Conservation (phyloP, 371 early-diverging fungal genomes). For the Apophysomyces elegans region DNA sequence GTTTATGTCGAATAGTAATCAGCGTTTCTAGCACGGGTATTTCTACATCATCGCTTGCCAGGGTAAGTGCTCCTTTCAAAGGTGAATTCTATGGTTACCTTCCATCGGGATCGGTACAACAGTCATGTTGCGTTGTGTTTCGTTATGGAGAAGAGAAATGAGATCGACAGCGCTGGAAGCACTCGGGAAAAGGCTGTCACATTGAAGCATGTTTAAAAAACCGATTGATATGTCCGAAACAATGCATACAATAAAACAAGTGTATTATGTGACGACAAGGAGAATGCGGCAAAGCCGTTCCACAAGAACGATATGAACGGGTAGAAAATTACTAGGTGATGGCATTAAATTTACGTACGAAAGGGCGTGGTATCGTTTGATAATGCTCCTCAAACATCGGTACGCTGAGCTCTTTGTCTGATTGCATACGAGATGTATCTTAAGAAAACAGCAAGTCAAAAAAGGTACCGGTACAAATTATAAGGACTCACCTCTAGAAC, state of each 20-base stretch:
- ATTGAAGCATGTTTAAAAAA: background rate
- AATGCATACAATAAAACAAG: background rate
- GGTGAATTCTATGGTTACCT: constrained; percentile 4
- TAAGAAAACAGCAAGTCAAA: background rate
- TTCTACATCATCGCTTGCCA: constrained; percentile 36
- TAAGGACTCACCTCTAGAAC: constrained; percentile 44
- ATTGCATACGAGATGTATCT: constrained; percentile 49
- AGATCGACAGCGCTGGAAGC: background rate
- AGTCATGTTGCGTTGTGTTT: constrained; percentile 7
- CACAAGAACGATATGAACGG: constrained; percentile 54
- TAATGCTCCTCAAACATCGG: constrained; percentile 53
- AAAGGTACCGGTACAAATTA: constrained; percentile 25
- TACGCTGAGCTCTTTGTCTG: constrained; percentile 52
- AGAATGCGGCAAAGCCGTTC: constrained; percentile 56
- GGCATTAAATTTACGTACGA: constrained; percentile 58
- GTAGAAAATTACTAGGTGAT: constrained; percentile 55
- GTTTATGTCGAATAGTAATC: constrained; percentile 71
- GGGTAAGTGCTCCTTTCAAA: background rate
- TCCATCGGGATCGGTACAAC: constrained; percentile 19
- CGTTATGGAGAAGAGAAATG: background rate
- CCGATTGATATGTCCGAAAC: background rate
- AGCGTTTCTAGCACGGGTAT: constrained; percentile 68
- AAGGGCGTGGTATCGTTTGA: constrained; percentile 62
- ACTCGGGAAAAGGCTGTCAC: constrained; percentile 1
- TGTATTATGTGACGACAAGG: constrained; percentile 25